Base-by-base conservation (phyloP, 1,284 basidiomycete genomes). In the Calocybe gambosa region DNA sequence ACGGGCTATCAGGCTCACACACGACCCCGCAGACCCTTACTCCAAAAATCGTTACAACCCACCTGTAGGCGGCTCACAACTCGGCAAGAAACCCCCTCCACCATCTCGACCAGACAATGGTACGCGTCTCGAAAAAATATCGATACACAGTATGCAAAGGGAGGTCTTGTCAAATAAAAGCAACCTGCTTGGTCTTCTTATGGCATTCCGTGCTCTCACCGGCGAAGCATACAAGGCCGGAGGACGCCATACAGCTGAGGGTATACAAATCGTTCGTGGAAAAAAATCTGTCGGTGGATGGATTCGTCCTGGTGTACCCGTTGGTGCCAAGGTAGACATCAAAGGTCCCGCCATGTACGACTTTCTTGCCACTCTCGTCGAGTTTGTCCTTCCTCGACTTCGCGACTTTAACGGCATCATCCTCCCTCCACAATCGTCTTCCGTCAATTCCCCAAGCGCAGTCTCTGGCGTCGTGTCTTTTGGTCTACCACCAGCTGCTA, bases 321-420 rank as follows among this genome's bases (percentile, higher is more conserved):
- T 89, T 23, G 91, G 92, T 47, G 90, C 82, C 53, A 93, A 93
- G 69, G 93, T 97, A 51, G 88, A 91, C 58, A 68, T 99, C 55
- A 82, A 82, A 58, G 94, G 93, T 7, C 84, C 88, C 42, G 80
- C 85, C 52, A 97, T 97, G 86, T 97, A 92, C 72, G 87, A 93
- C 58, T 97, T 99, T 66, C 70, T 99, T 50, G 83, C 85, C 51
- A 82, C 82, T 5, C 79, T 99, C 55, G 82, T 85, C 57, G 93
- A 97, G 58, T 98, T 98, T 62, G 95, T 99, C 43, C 73, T 98
- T 18, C 96, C 95, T 2, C 82, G 95, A 18, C 66, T 97, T 53
- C 80, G 94, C 58, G 93, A 96, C 57, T 99, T 93, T 70, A 74
- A 76, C 5, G 96, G 95, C 19, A 66, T 99, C 50, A 62, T 77